A percentile compares a stretch with the other conserved stretches of the same genome.
These are phyloP conservation scores for Neurospora discreta DNA, from an alignment of 495 filamentous ascomycete species.

Conservation along the genomic window DNA sequence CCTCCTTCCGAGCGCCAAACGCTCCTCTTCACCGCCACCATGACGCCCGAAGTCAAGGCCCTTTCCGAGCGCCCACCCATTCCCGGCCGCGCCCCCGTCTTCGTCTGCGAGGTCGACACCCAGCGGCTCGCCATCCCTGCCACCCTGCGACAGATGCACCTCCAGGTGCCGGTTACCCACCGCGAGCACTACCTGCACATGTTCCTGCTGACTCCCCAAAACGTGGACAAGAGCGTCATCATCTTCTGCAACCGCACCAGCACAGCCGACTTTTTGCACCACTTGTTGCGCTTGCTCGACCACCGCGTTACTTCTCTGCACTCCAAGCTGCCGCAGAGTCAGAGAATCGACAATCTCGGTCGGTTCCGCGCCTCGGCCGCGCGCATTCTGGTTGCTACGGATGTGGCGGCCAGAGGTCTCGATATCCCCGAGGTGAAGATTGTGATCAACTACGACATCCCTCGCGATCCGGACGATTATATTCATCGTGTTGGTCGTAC, in stretches of 20 bases:
- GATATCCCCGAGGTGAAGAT: constrained; percentile 88
- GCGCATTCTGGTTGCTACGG: constrained; percentile 83
- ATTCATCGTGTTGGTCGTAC: constrained; percentile 94
- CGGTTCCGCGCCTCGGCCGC: constrained; percentile 89
- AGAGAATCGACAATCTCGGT: constrained; percentile 75
- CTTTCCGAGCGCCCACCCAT: constrained; percentile 64
- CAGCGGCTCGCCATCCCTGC: constrained; percentile 63
- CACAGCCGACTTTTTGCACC: constrained; percentile 80
- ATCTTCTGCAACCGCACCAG: constrained; percentile 91
- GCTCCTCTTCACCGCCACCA: constrained; percentile 90
- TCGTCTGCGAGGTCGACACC: constrained; percentile 78
- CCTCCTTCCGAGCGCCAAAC: constrained; percentile 65
- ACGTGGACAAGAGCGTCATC: constrained; percentile 63
- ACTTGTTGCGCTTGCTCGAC: constrained; percentile 68
- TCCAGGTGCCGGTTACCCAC: constrained; percentile 78
- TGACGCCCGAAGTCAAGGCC: constrained; percentile 83
- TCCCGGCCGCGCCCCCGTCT: constrained; percentile 59
- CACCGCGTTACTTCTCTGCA: constrained; percentile 89
- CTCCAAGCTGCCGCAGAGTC: constrained; percentile 68
- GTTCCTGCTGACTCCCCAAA: constrained; percentile 69
- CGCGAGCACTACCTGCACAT: constrained; percentile 90
- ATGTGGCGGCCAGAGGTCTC: constrained; percentile 90
- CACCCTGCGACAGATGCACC: constrained; percentile 71
- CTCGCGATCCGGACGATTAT: constrained; percentile 92
- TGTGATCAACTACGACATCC: constrained; percentile 92